Evolutionary conservation across 2,329 filamentous ascomycete genomes (phyloP).

Genomic region (Cryphonectria radicalis): DNA sequence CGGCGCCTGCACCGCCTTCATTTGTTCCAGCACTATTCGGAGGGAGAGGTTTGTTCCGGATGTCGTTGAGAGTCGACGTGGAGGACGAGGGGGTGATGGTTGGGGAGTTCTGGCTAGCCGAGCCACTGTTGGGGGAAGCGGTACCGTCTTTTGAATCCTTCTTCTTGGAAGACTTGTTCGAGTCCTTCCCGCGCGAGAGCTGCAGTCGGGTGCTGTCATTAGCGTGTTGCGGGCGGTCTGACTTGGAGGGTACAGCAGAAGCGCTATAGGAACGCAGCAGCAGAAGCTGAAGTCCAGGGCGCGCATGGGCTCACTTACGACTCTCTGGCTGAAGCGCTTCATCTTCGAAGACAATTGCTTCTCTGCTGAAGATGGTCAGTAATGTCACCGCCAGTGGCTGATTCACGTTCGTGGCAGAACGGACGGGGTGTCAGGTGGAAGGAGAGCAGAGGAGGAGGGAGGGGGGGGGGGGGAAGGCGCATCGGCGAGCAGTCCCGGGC

Average conservation of each 20-base stretch:
- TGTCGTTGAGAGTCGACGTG: constrained; percentile 82
- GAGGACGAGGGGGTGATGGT: constrained; percentile 84
- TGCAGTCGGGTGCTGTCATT: constrained; percentile 45
- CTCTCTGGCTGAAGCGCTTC: constrained; percentile 97
- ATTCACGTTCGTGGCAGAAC: background rate
- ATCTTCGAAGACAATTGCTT: constrained; percentile 62
- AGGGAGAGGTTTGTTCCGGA: constrained; percentile 79
- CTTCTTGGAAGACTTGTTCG: constrained; percentile 81
- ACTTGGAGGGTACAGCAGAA: constrained; percentile 12
- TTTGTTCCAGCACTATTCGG: constrained; percentile 53
- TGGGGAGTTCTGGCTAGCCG: constrained; percentile 60
- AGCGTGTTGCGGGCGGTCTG: constrained; percentile 12
- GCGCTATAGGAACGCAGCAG: constrained; percentile 12
- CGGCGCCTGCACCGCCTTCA: constrained; percentile 45
- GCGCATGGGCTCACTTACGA: constrained; percentile 67
- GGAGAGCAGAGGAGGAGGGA: background rate
- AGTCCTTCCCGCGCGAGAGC: constrained; percentile 89
- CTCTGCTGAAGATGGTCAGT: constrained; percentile 28
- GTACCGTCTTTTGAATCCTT: constrained; percentile 76
- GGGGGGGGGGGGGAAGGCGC: too few species aligned
- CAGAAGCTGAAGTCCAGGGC: constrained; percentile 8
- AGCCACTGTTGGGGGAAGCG: constrained; percentile 71
- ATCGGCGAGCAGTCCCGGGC: constrained; percentile 1
- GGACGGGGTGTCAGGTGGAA: background rate
- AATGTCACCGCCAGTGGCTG: constrained; percentile 15